Base-by-base conservation (phyloP, 1,284 basidiomycete species). In the Megacollybia platyphylla region DNA sequence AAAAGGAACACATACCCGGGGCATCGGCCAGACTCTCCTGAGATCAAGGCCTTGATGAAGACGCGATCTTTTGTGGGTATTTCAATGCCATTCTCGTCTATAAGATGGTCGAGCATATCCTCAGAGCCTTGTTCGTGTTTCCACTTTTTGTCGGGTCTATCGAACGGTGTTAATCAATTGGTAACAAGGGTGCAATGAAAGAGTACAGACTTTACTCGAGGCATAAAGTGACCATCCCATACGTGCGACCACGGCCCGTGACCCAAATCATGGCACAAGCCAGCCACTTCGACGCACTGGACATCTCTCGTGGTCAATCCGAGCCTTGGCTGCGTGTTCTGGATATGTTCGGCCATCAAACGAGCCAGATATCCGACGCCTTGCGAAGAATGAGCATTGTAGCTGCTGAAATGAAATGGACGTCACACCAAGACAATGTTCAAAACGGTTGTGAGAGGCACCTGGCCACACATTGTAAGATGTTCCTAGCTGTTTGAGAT, bases 201-300 rank as follows among this genome's bases (percentile, higher is more conserved):
- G 18, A 42, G 38, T 15, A 41, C 40, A 34, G 3, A 29, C 39
- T 24, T n/a, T 15, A 20, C 31, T 34, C 18, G 27, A 0, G 79
- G 79, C 34, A 84, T 79, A 57, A 82, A 83, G 42, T 67, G 53
- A 2, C 62, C 61, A 49, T 84, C 81, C 76, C 79, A 84, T 1
- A 84, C 76, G 55, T 85, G 81, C 50, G 71, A 76, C 74, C 79
- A 84, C 0, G 82, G 82, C 0, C 82, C 81, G 51, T 84, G 80
- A 0, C 80, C 80, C 1, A 84, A 65, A 52, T 84, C 80, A 53
- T 84, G 81, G 48, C 79, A 82, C 2, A 84, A 64, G 0, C 79
- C 82, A 0, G 82, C 82, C 13, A 84, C 64, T 37, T 78, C 72
- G 0, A 84, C 78, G 44, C 80, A 84, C 29, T 68, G 63, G 7